Percentiles rank a stretch among this genome's conserved stretches.
Evolutionary conservation across 306 rosid species (phyloP).

Genomic region (Malus orientalis): DNA sequence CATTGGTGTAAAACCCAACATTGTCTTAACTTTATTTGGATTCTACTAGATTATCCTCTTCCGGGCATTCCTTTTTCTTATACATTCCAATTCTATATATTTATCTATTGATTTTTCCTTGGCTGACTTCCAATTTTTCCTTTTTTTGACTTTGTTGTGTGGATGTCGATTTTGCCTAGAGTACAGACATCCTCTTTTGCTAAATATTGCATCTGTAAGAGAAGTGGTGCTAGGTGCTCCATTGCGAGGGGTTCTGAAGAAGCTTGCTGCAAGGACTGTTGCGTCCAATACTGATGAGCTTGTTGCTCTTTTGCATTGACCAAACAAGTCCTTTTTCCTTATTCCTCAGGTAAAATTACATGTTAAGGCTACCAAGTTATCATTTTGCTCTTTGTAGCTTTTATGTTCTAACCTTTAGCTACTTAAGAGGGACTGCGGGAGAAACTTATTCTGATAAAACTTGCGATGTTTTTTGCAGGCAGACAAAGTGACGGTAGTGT

Average conservation of each 20-base stretch:
- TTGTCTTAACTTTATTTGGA: too few species aligned
- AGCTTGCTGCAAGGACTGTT: slow-evolving; percentile 54
- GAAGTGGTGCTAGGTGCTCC: slow-evolving; percentile 98
- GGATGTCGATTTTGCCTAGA: slow-evolving; percentile 50
- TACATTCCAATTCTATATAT: neutral
- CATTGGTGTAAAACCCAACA: neutral
- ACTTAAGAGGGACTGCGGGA: neutral
- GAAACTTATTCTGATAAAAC: slow-evolving; percentile 6
- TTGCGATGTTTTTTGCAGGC: slow-evolving; percentile 40
- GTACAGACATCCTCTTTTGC: slow-evolving; percentile 56
- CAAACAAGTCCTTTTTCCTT: slow-evolving; percentile 75
- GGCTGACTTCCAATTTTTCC: slow-evolving; percentile 2
- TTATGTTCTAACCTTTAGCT: neutral
- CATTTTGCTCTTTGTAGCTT: neutral
- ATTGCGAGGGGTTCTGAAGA: slow-evolving; percentile 59
- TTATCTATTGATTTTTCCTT: neutral
- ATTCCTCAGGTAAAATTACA: slow-evolving; percentile 52
- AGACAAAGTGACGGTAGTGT: slow-evolving; percentile 84
- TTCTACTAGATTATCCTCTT: too few species aligned
- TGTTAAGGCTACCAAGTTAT: neutral
- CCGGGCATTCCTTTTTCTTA: neutral
- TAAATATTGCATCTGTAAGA: slow-evolving; percentile 83
- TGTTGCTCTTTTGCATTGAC: slow-evolving; percentile 91
- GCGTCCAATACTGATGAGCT: slow-evolving; percentile 41
- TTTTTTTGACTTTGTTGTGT: slow-evolving; percentile 11